These are phyloP conservation scores for Naganishia onofrii DNA, from an alignment of 768 basidiomycete species.

Conservation along the genomic window DNA sequence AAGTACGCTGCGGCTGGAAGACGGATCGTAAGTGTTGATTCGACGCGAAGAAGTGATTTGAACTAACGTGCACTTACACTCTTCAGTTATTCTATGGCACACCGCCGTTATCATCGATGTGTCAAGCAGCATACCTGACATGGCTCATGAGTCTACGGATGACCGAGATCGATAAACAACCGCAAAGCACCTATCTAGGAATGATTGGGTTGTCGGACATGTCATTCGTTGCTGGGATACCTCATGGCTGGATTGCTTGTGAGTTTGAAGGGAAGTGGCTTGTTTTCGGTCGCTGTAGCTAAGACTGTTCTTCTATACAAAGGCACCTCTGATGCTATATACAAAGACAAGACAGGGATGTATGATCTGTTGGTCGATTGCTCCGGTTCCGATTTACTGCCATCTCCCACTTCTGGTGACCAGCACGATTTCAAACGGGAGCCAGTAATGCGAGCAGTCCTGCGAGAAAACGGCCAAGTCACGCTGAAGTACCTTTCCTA, in stretches of 20 bases:
- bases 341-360: slow-evolving; percentile 37
- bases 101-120: slow-evolving; percentile 44
- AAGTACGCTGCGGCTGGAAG: slow-evolving; percentile 42
- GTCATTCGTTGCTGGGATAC: slow-evolving; percentile 33
- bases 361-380: slow-evolving; percentile 50
- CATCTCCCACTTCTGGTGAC: neutral
- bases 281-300: neutral
- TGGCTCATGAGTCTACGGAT: slow-evolving; percentile 37
- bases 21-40: slow-evolving; percentile 41
- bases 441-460: slow-evolving; percentile 8
- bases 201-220: slow-evolving; percentile 49
- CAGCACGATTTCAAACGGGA: neutral
- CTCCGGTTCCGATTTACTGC: slow-evolving; percentile 27
- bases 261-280: slow-evolving; percentile 27
- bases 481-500: slow-evolving; percentile 36
- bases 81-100: slow-evolving; percentile 45
- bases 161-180: slow-evolving; percentile 23
- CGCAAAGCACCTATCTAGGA: slow-evolving; percentile 33
- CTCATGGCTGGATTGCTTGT: slow-evolving; percentile 50
- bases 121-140: slow-evolving; percentile 47
- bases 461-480: slow-evolving; percentile 16
- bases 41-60: neutral
- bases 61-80: neutral
- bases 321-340: slow-evolving; percentile 50
- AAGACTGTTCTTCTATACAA: neutral